A percentile compares a stretch with the other conserved stretches of the same genome.
Conservation (phyloP, 495 filamentous ascomycete genomes). For the Venustampulla echinocandica region DNA sequence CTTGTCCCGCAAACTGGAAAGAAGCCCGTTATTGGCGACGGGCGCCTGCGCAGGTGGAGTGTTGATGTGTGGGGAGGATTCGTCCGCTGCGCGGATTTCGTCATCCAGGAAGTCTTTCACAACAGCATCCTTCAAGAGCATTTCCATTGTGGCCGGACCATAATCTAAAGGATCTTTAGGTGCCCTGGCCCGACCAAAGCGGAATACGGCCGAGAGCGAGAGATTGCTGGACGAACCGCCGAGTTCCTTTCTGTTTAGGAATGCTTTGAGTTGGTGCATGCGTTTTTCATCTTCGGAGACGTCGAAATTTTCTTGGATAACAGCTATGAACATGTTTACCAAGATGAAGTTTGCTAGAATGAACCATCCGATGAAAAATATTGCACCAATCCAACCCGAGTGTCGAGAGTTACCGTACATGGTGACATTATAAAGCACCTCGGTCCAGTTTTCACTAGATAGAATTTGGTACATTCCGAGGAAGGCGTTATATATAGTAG, state of each 20-base stretch:
- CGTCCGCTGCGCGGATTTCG: slow-evolving; percentile 27
- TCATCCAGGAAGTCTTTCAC: slow-evolving; percentile 93
- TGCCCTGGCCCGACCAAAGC: slow-evolving; percentile 55
- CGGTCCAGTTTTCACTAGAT: slow-evolving; percentile 97
- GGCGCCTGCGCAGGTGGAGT: slow-evolving; percentile 25
- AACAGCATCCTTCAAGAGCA: slow-evolving; percentile 91
- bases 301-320: slow-evolving; percentile 99
- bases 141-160: slow-evolving; percentile 79
- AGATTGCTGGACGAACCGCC: slow-evolving; percentile 60
- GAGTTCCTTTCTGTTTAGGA: slow-evolving; percentile 84
- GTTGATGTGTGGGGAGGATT: slow-evolving; percentile 30
- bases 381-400: slow-evolving; percentile 88
- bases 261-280: slow-evolving; percentile 87
- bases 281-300: slow-evolving; percentile 99
- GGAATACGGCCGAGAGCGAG: slow-evolving; percentile 81
- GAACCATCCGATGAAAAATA: slow-evolving; percentile 92
- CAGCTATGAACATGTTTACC: slow-evolving; percentile 99
- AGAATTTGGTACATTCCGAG: slow-evolving; percentile 97
- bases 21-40: slow-evolving; percentile 39
- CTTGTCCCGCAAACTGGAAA: slow-evolving; percentile 51
- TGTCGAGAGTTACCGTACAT: slow-evolving; percentile 47
- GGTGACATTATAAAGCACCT: slow-evolving; percentile 75
- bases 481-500: slow-evolving; percentile 88
- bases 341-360: slow-evolving; percentile 93
- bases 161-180: slow-evolving; percentile 80